Percentiles rank a stretch among this genome's conserved stretches.
These are phyloP conservation scores for Xanthoconium purpureum DNA, from an alignment of 768 basidiomycete species.

Conservation along the genomic window DNA sequence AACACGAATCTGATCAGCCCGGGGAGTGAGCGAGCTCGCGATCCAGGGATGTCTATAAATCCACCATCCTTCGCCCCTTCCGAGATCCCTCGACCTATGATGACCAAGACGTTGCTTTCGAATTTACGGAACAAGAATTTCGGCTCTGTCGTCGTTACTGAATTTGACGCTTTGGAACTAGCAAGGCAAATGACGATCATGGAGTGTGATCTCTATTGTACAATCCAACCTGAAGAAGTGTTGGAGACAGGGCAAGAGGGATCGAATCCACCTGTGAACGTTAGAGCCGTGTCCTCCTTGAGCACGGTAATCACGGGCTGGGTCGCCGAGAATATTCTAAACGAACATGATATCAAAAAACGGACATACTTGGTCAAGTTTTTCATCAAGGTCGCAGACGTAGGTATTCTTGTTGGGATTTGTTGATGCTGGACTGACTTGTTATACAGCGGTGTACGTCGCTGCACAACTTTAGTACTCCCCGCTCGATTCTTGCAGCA, in stretches of 20 bases:
- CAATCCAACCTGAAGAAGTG: constrained; percentile 85
- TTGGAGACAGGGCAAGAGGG: constrained; percentile 79
- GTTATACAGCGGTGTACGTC: constrained; percentile 70
- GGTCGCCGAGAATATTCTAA: constrained; percentile 92
- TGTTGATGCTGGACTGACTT: constrained; percentile 3
- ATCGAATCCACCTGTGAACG: constrained; percentile 58
- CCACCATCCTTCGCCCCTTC: constrained; percentile 49
- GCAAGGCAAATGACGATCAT: constrained; percentile 92
- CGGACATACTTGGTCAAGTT: constrained; percentile 78
- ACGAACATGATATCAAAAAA: constrained; percentile 86
- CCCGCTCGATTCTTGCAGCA: constrained; percentile 89
- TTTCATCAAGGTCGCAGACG: constrained; percentile 91
- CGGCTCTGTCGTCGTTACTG: constrained; percentile 64
- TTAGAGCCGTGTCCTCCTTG: constrained; percentile 80
- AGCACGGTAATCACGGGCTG: constrained; percentile 94
- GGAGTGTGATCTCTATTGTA: constrained; percentile 85
- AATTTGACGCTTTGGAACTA: constrained; percentile 90
- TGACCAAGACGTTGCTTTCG: constrained; percentile 74
- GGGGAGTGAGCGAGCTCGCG: constrained; percentile 62
- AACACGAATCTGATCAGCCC: constrained; percentile 50
- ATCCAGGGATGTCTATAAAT: constrained; percentile 73
- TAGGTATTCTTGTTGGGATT: constrained; percentile 39
- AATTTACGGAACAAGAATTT: constrained; percentile 67
- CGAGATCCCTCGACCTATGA: constrained; percentile 82
- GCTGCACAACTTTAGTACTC: constrained; percentile 87